phyloP scores from a whole-genome alignment of 176 grass and related monocot species.

The Cenchrus purpureus region DNA sequence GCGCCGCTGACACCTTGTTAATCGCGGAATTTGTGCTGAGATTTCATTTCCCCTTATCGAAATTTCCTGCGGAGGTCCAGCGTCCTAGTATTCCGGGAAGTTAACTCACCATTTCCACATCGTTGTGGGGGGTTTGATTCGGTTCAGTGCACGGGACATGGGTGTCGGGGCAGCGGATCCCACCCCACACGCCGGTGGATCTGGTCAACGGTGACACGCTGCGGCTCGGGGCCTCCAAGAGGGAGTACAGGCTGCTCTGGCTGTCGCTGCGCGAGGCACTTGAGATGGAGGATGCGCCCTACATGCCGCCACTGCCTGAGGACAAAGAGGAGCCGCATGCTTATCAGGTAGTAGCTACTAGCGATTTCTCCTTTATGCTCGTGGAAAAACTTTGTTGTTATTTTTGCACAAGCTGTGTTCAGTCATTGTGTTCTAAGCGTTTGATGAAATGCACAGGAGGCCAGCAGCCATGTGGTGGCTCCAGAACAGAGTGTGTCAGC shows the following conservation, averaged over 20 bases:
- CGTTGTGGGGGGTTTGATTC: neutral
- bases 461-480: neutral
- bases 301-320: conserved; percentile 62
- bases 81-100: neutral
- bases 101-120: neutral
- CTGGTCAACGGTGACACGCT: conserved; percentile 63
- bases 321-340: conserved; percentile 55
- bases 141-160: conserved; percentile 88
- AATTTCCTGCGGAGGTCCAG: neutral
- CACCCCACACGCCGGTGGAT: conserved; percentile 56
- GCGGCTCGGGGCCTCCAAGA: conserved; percentile 70
- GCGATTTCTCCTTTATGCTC: conserved; percentile 15
- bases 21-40: neutral
- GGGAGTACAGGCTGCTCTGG: conserved; percentile 85
- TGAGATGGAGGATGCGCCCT: conserved; percentile 68
- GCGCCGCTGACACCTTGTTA: neutral
- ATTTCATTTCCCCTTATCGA: neutral
- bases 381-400: conserved; percentile 10
- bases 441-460: conserved; percentile 47
- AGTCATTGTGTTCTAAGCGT: conserved; percentile 20
- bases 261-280: conserved; percentile 62
- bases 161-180: conserved; percentile 78
- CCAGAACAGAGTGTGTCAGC: neutral
- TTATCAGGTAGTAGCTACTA: conserved; percentile 50
- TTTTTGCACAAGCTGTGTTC: neutral